phyloP scores from a whole-genome alignment of 257 asterid species.

The Solanum chaucha region DNA sequence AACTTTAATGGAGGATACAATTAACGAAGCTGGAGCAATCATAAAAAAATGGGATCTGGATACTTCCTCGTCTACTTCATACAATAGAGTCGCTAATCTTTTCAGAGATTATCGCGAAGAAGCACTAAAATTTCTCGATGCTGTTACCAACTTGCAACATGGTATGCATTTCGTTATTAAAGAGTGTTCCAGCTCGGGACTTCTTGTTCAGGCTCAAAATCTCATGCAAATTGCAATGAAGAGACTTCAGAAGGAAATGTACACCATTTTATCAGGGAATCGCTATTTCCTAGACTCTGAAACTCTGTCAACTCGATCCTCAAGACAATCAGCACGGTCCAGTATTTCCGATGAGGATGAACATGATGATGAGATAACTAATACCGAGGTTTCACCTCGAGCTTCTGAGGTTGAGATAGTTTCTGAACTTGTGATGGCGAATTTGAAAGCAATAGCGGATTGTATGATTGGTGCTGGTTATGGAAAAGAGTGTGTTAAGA shows the following conservation, averaged over 20 bases:
- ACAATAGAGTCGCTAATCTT: constrained; percentile 14
- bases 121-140: constrained; percentile 29
- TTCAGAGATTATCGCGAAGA: constrained; percentile 31
- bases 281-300: constrained; percentile 44
- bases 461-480: constrained; percentile 68
- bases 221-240: constrained; percentile 64
- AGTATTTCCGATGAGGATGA: constrained; percentile 34
- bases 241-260: constrained; percentile 58
- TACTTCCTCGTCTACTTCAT: neutral
- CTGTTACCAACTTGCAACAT: constrained; percentile 30
- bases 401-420: neutral
- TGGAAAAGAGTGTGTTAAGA: constrained; percentile 47
- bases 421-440: constrained; percentile 30
- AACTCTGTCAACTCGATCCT: constrained; percentile 29
- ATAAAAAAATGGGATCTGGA: constrained; percentile 33
- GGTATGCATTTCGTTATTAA: constrained; percentile 46
- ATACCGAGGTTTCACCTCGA: neutral
- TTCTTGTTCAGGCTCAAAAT: constrained; percentile 43
- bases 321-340: constrained; percentile 19
- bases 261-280: constrained; percentile 28
- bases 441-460: constrained; percentile 54
- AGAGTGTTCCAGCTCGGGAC: constrained; percentile 21
- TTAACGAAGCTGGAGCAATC: constrained; percentile 32
- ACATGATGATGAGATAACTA: constrained; percentile 23
- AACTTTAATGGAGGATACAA: constrained; percentile 46